These are phyloP conservation scores for Xeromyces bisporus DNA, from an alignment of 495 filamentous ascomycete species.

Conservation along the genomic window DNA sequence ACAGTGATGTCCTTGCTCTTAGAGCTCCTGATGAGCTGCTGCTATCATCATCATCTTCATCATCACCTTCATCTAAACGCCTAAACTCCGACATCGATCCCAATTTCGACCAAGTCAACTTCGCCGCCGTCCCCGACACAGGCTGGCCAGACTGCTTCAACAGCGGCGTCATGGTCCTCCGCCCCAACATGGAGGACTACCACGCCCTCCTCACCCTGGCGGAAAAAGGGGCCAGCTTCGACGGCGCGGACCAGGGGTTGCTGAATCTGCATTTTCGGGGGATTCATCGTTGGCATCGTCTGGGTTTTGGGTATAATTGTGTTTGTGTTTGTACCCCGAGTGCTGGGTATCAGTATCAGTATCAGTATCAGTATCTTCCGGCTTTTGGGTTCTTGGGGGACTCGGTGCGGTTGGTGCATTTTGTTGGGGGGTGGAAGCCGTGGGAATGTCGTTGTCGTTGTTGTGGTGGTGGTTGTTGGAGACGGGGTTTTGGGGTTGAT, in stretches of 20 bases:
- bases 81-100: conserved; percentile 66
- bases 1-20: conserved; percentile 76
- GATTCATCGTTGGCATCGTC: conserved; percentile 70
- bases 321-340: conserved; percentile 96
- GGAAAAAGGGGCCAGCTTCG: conserved; percentile 75
- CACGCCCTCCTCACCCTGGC: conserved; percentile 70
- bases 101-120: conserved; percentile 69
- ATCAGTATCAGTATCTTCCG: conserved; percentile 74
- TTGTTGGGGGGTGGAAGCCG: no score
- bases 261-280: conserved; percentile 86
- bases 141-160: conserved; percentile 99
- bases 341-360: conserved; percentile 85
- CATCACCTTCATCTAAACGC: no score
- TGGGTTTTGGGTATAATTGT: conserved; percentile 94
- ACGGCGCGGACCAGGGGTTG: conserved; percentile 92
- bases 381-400: conserved; percentile 85
- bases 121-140: conserved; percentile 86
- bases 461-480: no score
- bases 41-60: no score
- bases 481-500: conserved; percentile 37
- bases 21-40: conserved; percentile 89
- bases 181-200: conserved; percentile 76
- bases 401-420: no score
- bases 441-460: no score
- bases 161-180: conserved; percentile 82